phyloP scores from a whole-genome alignment of 495 filamentous ascomycete genomes.

The Acidomyces sp. region DNA sequence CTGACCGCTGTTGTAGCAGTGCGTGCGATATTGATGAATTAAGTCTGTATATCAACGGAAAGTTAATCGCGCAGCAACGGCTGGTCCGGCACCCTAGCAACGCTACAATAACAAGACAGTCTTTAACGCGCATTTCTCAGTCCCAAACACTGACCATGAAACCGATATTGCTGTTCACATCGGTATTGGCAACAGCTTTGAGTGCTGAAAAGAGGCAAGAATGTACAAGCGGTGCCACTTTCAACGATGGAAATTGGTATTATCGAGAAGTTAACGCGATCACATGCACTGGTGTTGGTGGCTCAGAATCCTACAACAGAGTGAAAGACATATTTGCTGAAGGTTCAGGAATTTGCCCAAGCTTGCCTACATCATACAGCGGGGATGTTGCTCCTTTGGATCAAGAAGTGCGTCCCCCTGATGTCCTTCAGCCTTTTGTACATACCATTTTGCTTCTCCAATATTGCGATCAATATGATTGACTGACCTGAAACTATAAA shows the following conservation, averaged over 20 bases:
- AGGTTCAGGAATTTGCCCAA: slow-evolving; percentile 45
- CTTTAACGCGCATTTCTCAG: too few species aligned
- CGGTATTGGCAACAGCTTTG: slow-evolving; percentile 17
- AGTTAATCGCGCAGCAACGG: too few species aligned
- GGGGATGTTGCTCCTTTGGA: slow-evolving; percentile 50
- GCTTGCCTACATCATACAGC: slow-evolving; percentile 34
- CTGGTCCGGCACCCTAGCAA: too few species aligned
- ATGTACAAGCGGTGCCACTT: slow-evolving; percentile 12
- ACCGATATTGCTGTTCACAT: slow-evolving; percentile 15
- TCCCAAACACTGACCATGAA: slow-evolving; percentile 6
- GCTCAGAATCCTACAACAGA: slow-evolving; percentile 42
- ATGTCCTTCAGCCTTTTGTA: neutral
- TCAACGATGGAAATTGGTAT: slow-evolving; percentile 36
- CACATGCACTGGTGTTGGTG: slow-evolving; percentile 45
- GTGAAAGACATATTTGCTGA: slow-evolving; percentile 41
- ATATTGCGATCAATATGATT: too few species aligned
- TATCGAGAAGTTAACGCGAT: slow-evolving; percentile 47
- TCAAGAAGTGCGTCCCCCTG: slow-evolving; percentile 43
- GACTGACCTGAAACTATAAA: neutral
- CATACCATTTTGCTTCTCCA: neutral
- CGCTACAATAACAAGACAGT: too few species aligned
- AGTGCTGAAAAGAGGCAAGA: slow-evolving; percentile 18
- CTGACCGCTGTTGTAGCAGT: too few species aligned
- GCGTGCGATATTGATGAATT: too few species aligned
- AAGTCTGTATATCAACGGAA: too few species aligned